phyloP scores from a whole-genome alignment of 805 yeast genomes.

The Nakazawaea populi region DNA sequence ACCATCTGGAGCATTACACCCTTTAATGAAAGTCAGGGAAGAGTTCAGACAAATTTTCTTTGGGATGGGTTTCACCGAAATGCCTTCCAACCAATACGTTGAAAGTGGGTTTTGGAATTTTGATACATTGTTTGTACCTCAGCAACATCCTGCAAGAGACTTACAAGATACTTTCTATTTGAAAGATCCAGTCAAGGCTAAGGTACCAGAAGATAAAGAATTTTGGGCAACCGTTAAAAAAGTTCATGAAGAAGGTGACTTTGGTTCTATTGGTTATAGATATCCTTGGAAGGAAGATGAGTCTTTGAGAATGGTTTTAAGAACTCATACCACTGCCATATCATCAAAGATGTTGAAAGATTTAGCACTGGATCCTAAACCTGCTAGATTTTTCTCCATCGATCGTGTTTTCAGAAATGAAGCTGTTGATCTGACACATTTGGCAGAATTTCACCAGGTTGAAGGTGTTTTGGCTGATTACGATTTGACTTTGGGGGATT shows the following conservation, averaged over 20 bases:
- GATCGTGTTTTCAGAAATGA: slow-evolving; percentile 99
- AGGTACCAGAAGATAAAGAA: slow-evolving; percentile 72
- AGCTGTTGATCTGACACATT: slow-evolving; percentile 98
- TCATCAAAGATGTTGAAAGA: slow-evolving; percentile 83
- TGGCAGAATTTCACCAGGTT: slow-evolving; percentile 98
- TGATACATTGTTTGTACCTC: slow-evolving; percentile 94
- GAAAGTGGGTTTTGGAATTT: slow-evolving; percentile 99
- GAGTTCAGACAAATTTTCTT: slow-evolving; percentile 97
- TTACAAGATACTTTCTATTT: slow-evolving; percentile 97
- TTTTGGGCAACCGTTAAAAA: slow-evolving; percentile 74
- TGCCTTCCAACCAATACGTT: slow-evolving; percentile 98
- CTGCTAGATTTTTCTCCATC: slow-evolving; percentile 88
- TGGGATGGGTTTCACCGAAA: slow-evolving; percentile 96
- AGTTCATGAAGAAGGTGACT: slow-evolving; percentile 87
- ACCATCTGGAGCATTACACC: slow-evolving; percentile 90
- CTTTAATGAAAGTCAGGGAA: slow-evolving; percentile 92
- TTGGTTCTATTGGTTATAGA: slow-evolving; percentile 95
- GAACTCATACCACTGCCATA: slow-evolving; percentile 97
- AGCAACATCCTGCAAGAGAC: slow-evolving; percentile 99
- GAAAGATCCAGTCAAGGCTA: slow-evolving; percentile 84
- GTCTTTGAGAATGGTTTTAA: slow-evolving; percentile 82
- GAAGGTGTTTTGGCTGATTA: slow-evolving; percentile 99
- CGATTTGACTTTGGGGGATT: slow-evolving; percentile 88
- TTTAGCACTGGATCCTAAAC: slow-evolving; percentile 83
- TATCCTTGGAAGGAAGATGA: slow-evolving; percentile 96